Conservation (phyloP, 1,284 basidiomycete species). For the Marasmius fiardii region DNA sequence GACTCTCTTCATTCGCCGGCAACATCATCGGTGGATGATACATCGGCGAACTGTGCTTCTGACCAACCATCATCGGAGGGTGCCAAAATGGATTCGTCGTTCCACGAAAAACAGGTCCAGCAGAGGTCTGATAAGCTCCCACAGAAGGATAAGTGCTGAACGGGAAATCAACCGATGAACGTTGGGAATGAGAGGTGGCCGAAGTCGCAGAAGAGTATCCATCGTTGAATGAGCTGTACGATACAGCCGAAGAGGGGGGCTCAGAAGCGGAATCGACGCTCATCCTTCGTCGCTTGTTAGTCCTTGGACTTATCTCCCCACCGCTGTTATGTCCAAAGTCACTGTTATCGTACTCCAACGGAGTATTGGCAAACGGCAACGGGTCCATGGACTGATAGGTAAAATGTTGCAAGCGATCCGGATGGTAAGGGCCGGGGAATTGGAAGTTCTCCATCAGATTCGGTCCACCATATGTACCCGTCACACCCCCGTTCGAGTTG, state of each 20-base stretch:
- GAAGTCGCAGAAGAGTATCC: slow-evolving; percentile 43
- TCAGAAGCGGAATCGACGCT: slow-evolving; percentile 68
- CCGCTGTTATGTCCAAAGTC: slow-evolving; percentile 13
- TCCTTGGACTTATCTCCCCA: slow-evolving; percentile 40
- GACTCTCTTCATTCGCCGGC: slow-evolving; percentile 30
- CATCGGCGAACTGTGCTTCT: slow-evolving; percentile 29
- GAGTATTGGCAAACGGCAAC: slow-evolving; percentile 36
- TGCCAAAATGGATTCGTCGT: slow-evolving; percentile 60
- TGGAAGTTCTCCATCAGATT: slow-evolving; percentile 29
- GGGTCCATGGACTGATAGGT: slow-evolving; percentile 42
- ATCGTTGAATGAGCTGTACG: slow-evolving; percentile 47
- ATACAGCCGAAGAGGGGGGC: slow-evolving; percentile 57
- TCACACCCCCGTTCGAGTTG: slow-evolving; percentile 2
- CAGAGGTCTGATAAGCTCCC: slow-evolving; percentile 7
- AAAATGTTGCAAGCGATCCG: slow-evolving; percentile 58
- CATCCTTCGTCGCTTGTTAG: slow-evolving; percentile 66
- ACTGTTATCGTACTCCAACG: slow-evolving; percentile 31
- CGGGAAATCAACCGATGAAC: slow-evolving; percentile 61
- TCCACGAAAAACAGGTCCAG: slow-evolving; percentile 8
- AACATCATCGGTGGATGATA: slow-evolving; percentile 57
- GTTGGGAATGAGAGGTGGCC: slow-evolving; percentile 38
- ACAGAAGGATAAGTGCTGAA: slow-evolving; percentile 40
- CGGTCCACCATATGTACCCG: neutral
- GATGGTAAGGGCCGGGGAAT: slow-evolving; percentile 70
- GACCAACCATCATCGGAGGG: slow-evolving; percentile 63